Conservation (phyloP, 2,329 filamentous ascomycete species). For the Ophiostoma himal-ulmi region DNA sequence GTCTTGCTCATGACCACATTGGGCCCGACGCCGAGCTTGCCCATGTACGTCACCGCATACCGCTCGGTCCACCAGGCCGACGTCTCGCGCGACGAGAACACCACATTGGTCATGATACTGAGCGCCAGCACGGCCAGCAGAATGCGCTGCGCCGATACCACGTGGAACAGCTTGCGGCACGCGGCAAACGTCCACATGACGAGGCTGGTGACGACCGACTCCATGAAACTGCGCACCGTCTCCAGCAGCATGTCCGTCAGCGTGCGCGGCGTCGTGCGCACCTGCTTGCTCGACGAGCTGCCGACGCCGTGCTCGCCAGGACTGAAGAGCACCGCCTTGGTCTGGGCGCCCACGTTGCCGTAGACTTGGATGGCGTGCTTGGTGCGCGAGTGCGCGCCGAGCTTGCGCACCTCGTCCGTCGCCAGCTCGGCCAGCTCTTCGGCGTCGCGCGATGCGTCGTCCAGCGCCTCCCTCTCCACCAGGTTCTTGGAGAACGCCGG, state of each 20-base stretch:
- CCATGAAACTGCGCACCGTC: conserved; percentile 63
- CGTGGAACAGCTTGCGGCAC: conserved; percentile 59
- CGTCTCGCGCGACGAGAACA: conserved; percentile 67
- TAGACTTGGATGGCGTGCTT: conserved; percentile 76
- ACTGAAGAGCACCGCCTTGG: conserved; percentile 56
- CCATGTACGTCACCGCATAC: conserved; percentile 74
- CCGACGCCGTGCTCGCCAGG: conserved; percentile 41
- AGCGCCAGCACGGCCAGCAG: conserved; percentile 62
- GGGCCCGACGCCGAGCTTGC: conserved; percentile 69
- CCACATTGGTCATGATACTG: conserved; percentile 66
- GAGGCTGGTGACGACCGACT: conserved; percentile 68
- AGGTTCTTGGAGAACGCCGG: conserved; percentile 53
- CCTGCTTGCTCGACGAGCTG: conserved; percentile 46
- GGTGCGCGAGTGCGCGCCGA: conserved; percentile 68
- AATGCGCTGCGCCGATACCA: conserved; percentile 66
- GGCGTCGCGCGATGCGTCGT: conserved; percentile 66
- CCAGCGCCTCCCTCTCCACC: conserved; percentile 65
- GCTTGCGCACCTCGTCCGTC: conserved; percentile 68
- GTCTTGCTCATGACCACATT: conserved; percentile 77
- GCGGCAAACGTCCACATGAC: conserved; percentile 70
- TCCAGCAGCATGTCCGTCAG: conserved; percentile 67
- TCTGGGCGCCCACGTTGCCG: conserved; percentile 65
- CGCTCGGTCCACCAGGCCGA: conserved; percentile 82
- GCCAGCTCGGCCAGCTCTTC: conserved; percentile 70
- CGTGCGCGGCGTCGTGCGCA: conserved; percentile 41